Evolutionary conservation across 1,139 yeast genomes (phyloP), one percentile per base, ranked within the genome.

Genomic region (Magnusiomyces clavatus): DNA sequence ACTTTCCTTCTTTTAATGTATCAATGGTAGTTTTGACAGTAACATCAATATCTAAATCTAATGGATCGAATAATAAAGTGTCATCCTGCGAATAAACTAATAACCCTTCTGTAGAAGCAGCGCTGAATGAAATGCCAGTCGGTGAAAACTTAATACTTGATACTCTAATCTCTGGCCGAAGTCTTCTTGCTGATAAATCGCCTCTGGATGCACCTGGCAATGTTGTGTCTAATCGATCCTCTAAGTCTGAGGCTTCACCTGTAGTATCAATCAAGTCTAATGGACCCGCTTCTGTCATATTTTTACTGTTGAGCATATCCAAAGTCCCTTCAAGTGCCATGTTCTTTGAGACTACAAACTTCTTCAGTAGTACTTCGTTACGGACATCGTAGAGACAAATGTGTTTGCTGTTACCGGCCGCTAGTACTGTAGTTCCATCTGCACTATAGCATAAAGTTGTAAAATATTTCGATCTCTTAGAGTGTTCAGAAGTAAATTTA

Each of bases 51-150:
- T 92, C 98, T 64, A 92, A 77, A 66, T 94, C 97, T 67, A 87
- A 88, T 44, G 99, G 98, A 72, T 92, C 99, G 64, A 92, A 94
- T 46, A 82, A 72, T 47, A 87, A 71, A 14, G 78, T 73, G 54
- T 83, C 82, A 65, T 90, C 95, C 42, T 89, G 79, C 1, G 96
- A 83, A 66, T 81, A 92, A 2, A 92, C 74, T 54, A 90, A 72
- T 49, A 94, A 72, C 6, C 99, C 99, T 67, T 92, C 98, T 0
- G 98, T 92, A 0, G 96, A 83, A 0, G 97, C 95, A 35, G 96
- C 96, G 1, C 96, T 94, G 73, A 94, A 94, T 34, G 96, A 82
- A 44, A 86, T 77, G 8, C 95, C 86, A 0, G 97, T 85, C 29
- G 98, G 98, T 2, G 96, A 86, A 64, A 90, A 92, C 58, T 77